These are phyloP conservation scores for Diutina rugosa DNA, from an alignment of 1,139 yeast species.

Conservation along the genomic window DNA sequence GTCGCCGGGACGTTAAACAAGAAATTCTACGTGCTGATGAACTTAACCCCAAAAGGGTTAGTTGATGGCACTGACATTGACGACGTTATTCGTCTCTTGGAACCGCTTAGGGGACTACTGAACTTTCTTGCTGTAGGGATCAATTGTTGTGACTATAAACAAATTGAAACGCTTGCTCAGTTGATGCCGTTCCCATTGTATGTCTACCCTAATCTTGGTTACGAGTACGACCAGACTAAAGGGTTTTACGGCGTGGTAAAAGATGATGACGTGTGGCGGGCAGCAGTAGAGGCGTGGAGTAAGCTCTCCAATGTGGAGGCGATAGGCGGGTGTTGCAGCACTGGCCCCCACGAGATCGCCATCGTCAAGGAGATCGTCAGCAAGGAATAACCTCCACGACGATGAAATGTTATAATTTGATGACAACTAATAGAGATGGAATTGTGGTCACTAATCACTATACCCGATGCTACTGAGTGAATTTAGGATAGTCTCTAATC, in stretches of 20 bases:
- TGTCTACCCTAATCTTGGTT: conserved; percentile 49
- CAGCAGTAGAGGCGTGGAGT: conserved; percentile 20
- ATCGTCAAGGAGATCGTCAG: background rate
- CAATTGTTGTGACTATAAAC: conserved; percentile 14
- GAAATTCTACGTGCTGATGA: conserved; percentile 18
- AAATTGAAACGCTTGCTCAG: background rate
- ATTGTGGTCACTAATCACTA: no score
- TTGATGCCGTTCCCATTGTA: conserved; percentile 7
- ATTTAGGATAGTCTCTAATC: background rate
- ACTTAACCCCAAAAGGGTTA: conserved; percentile 8
- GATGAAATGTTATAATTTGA: no score
- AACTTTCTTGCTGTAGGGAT: conserved; percentile 23
- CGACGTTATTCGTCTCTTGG: conserved; percentile 8
- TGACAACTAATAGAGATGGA: no score
- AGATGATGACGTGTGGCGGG: conserved; percentile 13
- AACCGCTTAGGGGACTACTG: background rate
- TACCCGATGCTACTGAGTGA: no score
- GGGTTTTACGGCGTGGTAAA: background rate
- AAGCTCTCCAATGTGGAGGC: conserved; percentile 17
- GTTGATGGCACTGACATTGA: conserved; percentile 21
- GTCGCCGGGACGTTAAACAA: conserved; percentile 12
- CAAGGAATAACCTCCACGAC: no score
- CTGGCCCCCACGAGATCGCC: conserved; percentile 31
- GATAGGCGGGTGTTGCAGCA: conserved; percentile 51
- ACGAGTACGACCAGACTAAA: conserved; percentile 24